Evolutionary conservation across 257 asterid genomes (phyloP).

Genomic region (Capsicum rhomboideum): DNA sequence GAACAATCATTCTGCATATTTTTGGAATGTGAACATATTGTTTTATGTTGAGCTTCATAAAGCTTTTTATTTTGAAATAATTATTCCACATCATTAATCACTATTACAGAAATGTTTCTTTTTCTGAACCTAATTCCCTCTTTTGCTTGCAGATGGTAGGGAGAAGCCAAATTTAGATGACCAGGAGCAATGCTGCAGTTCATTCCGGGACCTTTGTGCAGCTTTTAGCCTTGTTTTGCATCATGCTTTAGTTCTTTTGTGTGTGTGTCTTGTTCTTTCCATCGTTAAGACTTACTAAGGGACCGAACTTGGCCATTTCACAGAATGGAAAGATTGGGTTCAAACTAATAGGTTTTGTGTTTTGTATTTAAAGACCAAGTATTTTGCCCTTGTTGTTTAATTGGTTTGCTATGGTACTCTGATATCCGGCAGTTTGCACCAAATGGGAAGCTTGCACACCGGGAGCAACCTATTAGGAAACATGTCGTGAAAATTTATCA

Average conservation of each 20-base stretch:
- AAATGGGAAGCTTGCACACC: no score
- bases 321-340: neutral
- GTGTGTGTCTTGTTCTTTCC: no score
- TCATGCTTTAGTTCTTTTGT: neutral
- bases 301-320: neutral
- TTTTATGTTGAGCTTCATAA: no score
- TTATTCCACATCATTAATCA: no score
- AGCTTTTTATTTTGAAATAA: no score
- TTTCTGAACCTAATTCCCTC: neutral
- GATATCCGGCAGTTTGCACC: no score
- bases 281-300: no score
- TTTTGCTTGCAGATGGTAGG: neutral
- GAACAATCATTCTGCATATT: neutral
- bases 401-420: no score
- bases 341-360: neutral
- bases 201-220: neutral
- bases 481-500: neutral
- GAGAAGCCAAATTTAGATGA: neutral
- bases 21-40: neutral
- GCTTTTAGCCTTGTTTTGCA: neutral
- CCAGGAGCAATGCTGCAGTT: neutral
- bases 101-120: neutral
- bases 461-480: no score
- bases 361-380: no score
- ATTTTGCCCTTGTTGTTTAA: no score